Evolutionary conservation across 768 basidiomycete species (phyloP).

Genomic region (Tulasnella sp.): DNA sequence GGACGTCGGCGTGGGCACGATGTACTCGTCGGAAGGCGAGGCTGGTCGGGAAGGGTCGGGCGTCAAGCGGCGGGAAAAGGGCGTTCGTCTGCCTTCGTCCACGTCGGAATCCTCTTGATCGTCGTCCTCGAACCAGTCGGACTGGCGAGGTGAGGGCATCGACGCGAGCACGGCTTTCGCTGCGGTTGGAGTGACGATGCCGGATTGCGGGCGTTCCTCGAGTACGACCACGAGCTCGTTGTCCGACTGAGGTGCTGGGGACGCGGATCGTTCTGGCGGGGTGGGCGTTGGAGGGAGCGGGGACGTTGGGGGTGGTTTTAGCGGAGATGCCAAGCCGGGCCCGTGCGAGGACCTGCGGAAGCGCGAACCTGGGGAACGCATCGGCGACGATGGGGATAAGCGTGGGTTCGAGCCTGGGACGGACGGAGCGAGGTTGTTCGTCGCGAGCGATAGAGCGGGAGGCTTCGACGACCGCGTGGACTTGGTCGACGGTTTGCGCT

Average conservation of each 20-base stretch:
- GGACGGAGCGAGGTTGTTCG: not conserved
- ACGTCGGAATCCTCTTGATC: not conserved
- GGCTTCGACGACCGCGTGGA: slow-evolving; percentile 4
- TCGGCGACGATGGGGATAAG: not conserved
- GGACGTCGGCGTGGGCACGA: not conserved
- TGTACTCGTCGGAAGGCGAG: not conserved
- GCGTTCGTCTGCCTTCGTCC: not conserved
- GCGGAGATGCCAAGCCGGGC: not conserved
- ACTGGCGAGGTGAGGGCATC: not conserved
- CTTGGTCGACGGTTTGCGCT: not conserved
- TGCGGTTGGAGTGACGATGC: slow-evolving; percentile 2
- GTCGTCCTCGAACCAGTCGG: slow-evolving; percentile 29
- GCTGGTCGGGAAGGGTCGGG: not conserved
- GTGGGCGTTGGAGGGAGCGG: slow-evolving; percentile 23
- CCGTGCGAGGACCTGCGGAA: not conserved
- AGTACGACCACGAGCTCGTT: not conserved
- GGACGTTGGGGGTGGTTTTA: slow-evolving; percentile 24
- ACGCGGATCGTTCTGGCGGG: too few species aligned
- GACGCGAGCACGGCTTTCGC: not conserved
- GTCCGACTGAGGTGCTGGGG: not conserved
- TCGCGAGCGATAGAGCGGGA: not conserved
- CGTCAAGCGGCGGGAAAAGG: not conserved
- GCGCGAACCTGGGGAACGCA: slow-evolving; percentile 1
- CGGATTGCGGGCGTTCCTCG: not conserved
- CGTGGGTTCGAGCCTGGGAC: not conserved